Conservation (phyloP, 208 protist species). For the Sergeia podlipaevii region DNA sequence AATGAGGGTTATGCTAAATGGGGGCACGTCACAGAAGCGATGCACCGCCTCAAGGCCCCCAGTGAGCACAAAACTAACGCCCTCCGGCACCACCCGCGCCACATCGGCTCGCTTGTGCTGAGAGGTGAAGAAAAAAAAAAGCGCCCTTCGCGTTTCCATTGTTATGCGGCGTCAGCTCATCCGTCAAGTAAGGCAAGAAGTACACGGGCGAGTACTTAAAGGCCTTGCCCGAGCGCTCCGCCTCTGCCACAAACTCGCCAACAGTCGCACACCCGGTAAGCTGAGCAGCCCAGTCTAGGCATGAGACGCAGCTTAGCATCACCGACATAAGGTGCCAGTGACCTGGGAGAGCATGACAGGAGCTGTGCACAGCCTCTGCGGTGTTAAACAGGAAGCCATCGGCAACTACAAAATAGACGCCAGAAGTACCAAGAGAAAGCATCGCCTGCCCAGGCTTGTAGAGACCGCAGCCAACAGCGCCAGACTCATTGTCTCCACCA, state of each 20-base stretch:
- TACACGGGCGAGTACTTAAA: constrained; percentile 58
- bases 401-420: constrained; percentile 80
- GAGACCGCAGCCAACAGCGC: constrained; percentile 59
- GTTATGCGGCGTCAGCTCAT: constrained; percentile 76
- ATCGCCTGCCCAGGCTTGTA: constrained; percentile 71
- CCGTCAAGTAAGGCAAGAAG: constrained; percentile 71
- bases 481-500: constrained; percentile 75
- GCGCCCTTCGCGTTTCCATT: constrained; percentile 69
- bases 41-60: constrained; percentile 76
- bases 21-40: constrained; percentile 55
- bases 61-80: constrained; percentile 69
- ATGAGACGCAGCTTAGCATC: constrained; percentile 75
- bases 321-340: constrained; percentile 82
- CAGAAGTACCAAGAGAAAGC: constrained; percentile 80
- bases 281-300: constrained; percentile 65
- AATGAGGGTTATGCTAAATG: constrained; percentile 56
- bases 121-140: constrained; percentile 70
- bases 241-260: constrained; percentile 49
- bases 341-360: constrained; percentile 70
- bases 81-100: constrained; percentile 60
- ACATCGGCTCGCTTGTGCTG: constrained; percentile 57
- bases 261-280: constrained; percentile 61
- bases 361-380: constrained; percentile 75
- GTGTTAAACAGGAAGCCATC: constrained; percentile 74
- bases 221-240: constrained; percentile 31